phyloP scores from a whole-genome alignment of 768 basidiomycete species.

The Termitomyces sp. region DNA sequence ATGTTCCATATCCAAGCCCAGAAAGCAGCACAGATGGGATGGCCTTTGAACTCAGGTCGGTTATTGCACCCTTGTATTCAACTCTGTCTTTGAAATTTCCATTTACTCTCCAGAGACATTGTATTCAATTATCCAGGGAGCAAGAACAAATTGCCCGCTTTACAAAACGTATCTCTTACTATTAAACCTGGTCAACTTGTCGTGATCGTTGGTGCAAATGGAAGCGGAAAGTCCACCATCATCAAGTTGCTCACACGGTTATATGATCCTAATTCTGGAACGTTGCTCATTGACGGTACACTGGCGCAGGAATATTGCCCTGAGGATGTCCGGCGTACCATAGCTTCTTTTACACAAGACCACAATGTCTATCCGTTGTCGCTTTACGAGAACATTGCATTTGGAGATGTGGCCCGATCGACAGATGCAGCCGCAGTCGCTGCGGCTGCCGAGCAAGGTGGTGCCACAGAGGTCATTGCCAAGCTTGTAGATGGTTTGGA shows the following conservation, averaged over 20 bases:
- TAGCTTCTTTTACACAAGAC: conserved; percentile 47
- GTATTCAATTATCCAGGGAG: conserved; percentile 50
- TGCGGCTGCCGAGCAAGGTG: conserved; percentile 28
- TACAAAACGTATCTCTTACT: conserved; percentile 37
- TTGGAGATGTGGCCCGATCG: conserved; percentile 18
- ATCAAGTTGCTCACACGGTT: conserved; percentile 48
- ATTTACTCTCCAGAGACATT: conserved; percentile 37
- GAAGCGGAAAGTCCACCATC: conserved; percentile 52
- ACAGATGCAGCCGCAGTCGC: conserved; percentile 18
- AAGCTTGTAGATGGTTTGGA: conserved; percentile 16
- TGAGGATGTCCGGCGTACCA: conserved; percentile 38
- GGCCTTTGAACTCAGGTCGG: conserved; percentile 25
- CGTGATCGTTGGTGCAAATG: conserved; percentile 57
- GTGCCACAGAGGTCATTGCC: conserved; percentile 18
- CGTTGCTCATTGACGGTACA: conserved; percentile 39
- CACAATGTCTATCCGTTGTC: conserved; percentile 46
- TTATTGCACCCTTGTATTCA: background rate
- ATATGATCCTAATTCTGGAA: conserved; percentile 42
- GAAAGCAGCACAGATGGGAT: conserved; percentile 20
- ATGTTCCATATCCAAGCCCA: conserved; percentile 19
- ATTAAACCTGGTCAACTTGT: conserved; percentile 47
- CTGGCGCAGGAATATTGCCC: conserved; percentile 34
- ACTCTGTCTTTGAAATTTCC: background rate
- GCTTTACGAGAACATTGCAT: conserved; percentile 38
- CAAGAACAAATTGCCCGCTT: conserved; percentile 28